Evolutionary conservation across 2,329 filamentous ascomycete species (phyloP).

Genomic region (Neonectria magnoliae): DNA sequence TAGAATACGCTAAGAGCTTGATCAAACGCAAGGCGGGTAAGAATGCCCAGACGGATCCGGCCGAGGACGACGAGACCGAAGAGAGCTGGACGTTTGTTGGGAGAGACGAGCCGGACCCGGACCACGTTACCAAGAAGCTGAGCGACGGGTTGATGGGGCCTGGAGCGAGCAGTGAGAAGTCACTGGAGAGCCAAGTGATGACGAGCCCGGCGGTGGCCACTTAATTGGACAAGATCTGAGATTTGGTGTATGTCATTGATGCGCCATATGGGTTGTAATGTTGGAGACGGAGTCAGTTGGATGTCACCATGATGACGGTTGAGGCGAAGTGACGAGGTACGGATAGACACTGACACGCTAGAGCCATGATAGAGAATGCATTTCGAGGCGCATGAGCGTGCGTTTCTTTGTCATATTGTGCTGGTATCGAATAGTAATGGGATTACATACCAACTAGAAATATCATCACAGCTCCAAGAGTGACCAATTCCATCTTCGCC

Average conservation of each 20-base stretch:
- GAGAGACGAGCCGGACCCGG: constrained; percentile 58
- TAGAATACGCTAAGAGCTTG: constrained; percentile 89
- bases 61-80: constrained; percentile 68
- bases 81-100: constrained; percentile 95
- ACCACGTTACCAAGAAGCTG: constrained; percentile 53
- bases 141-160: constrained; percentile 47
- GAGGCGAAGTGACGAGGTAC: constrained; percentile 11
- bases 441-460: too few species aligned
- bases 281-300: constrained; percentile 11
- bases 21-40: constrained; percentile 73
- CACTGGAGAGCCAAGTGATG: constrained; percentile 38
- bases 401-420: background rate
- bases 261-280: constrained; percentile 21
- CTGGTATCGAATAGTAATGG: background rate
- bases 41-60: constrained; percentile 53
- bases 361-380: constrained; percentile 34
- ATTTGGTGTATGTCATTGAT: constrained; percentile 3
- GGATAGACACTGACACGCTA: constrained; percentile 35
- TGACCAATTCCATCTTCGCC: background rate
- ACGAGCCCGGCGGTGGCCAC: constrained; percentile 20
- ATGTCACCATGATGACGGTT: constrained; percentile 8
- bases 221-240: constrained; percentile 17
- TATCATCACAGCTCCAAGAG: background rate
- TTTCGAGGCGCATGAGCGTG: constrained; percentile 12
- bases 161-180: constrained; percentile 33